Evolutionary conservation across 495 filamentous ascomycete species (phyloP).

Genomic region (Penicillium cataractarum): DNA sequence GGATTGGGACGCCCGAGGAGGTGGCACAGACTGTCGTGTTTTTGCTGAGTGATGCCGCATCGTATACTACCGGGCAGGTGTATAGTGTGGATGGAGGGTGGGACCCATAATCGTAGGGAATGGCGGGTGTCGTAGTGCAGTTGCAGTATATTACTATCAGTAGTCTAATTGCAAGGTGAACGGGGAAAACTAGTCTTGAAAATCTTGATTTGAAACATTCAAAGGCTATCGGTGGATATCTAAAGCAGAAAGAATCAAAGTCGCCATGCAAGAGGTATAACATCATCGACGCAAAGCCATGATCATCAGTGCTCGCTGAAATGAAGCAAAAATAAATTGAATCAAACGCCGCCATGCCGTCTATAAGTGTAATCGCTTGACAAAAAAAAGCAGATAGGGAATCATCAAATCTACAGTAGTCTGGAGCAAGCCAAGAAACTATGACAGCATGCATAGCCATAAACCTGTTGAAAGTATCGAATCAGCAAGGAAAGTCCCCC

Average conservation of each 20-base stretch:
- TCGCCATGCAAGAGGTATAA: not conserved
- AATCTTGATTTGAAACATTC: not conserved
- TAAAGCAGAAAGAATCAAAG: not conserved
- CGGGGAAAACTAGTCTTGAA: not conserved
- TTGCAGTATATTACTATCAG: too few relatives aligned
- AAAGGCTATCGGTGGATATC: not conserved
- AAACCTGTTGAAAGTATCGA: slow-evolving; percentile 13
- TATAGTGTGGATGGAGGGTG: slow-evolving; percentile 48
- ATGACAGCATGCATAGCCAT: slow-evolving; percentile 29
- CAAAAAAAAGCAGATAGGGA: not conserved
- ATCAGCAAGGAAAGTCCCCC: not conserved
- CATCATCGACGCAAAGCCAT: not conserved
- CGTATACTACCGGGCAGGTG: slow-evolving; percentile 55
- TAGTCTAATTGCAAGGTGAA: not conserved
- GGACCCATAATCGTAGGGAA: slow-evolving; percentile 29
- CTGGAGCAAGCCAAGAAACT: not conserved
- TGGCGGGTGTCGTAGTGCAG: not conserved
- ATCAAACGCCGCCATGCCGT: slow-evolving; percentile 13
- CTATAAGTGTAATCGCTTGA: slow-evolving; percentile 16
- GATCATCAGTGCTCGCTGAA: not conserved
- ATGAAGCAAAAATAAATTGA: not conserved
- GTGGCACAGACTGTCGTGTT: slow-evolving; percentile 58
- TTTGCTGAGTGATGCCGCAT: slow-evolving; percentile 57
- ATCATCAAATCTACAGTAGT: not conserved
- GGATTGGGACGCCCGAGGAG: slow-evolving; percentile 51